These are phyloP conservation scores for Phaffia australis DNA, from an alignment of 768 basidiomycete species.

Conservation along the genomic window DNA sequence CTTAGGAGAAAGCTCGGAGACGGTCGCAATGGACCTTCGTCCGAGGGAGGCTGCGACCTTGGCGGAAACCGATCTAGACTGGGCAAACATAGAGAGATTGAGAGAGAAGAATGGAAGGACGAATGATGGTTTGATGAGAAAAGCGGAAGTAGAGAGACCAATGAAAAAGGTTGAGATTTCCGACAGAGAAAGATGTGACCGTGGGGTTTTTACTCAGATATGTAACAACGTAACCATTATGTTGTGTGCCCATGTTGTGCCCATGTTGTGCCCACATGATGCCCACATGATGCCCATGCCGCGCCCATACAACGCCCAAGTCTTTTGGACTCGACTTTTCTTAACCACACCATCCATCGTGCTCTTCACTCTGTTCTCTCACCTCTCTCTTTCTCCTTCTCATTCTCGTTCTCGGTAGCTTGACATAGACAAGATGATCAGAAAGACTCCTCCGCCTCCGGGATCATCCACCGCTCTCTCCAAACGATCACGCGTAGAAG, in stretches of 20 bases:
- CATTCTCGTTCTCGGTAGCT: neutral
- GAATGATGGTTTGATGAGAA: neutral
- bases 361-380: neutral
- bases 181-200: neutral
- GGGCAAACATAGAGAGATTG: conserved; percentile 7
- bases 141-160: neutral
- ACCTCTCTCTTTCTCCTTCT: neutral
- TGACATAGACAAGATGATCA: conserved; percentile 14
- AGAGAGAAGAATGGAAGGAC: neutral
- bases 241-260: too few species aligned
- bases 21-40: conserved; percentile 12
- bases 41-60: neutral
- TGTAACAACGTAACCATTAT: too few species aligned
- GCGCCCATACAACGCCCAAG: too few species aligned
- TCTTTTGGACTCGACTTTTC: neutral
- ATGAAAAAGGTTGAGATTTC: neutral
- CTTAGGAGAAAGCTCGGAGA: conserved; percentile 11
- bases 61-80: neutral
- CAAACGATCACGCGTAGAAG: conserved; percentile 30
- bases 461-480: conserved; percentile 17
- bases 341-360: neutral
- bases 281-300: too few species aligned
- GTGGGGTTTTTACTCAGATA: too few species aligned
- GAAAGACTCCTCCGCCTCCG: conserved; percentile 16
- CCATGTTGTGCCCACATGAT: too few species aligned